A percentile compares a stretch with the other conserved stretches of the same genome.
Conservation (phyloP, 768 basidiomycete genomes). For the Ramaria sp. region DNA sequence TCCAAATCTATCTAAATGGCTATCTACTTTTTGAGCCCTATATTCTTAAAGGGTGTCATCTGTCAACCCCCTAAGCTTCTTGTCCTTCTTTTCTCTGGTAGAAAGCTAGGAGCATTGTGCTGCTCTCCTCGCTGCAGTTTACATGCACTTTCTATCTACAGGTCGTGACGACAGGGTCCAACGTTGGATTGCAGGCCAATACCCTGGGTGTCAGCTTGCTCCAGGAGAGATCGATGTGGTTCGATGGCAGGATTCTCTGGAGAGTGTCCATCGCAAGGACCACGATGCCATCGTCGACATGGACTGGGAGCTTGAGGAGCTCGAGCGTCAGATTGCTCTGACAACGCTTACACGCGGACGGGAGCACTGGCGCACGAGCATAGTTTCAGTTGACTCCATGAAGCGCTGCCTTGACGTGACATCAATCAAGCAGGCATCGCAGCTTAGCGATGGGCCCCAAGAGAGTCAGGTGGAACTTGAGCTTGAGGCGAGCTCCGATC, state of each 20-base stretch:
- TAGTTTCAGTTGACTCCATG: neutral
- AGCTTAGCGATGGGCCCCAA: neutral
- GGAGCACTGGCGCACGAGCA: constrained; percentile 1
- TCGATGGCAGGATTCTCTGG: neutral
- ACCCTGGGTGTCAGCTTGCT: neutral
- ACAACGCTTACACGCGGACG: neutral
- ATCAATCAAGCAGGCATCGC: neutral
- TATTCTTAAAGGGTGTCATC: too few relatives aligned
- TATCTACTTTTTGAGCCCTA: too few relatives aligned
- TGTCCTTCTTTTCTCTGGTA: neutral
- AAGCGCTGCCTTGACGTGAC: neutral
- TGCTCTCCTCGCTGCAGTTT: neutral
- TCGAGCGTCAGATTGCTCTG: constrained; percentile 4
- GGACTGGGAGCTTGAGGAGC: constrained; percentile 6
- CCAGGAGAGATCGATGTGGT: neutral
- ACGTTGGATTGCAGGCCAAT: constrained; percentile 8
- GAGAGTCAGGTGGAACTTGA: neutral
- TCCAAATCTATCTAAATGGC: too few relatives aligned
- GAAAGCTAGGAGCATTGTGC: too few relatives aligned
- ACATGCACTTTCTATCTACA: constrained; percentile 8
- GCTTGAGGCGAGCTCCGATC: neutral
- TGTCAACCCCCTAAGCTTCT: neutral
- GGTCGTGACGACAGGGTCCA: constrained; percentile 5
- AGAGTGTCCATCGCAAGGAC: neutral
- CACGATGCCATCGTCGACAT: constrained; percentile 1